phyloP scores from a whole-genome alignment of 1,139 yeast species.

The Yamadazyma dushanensis region DNA sequence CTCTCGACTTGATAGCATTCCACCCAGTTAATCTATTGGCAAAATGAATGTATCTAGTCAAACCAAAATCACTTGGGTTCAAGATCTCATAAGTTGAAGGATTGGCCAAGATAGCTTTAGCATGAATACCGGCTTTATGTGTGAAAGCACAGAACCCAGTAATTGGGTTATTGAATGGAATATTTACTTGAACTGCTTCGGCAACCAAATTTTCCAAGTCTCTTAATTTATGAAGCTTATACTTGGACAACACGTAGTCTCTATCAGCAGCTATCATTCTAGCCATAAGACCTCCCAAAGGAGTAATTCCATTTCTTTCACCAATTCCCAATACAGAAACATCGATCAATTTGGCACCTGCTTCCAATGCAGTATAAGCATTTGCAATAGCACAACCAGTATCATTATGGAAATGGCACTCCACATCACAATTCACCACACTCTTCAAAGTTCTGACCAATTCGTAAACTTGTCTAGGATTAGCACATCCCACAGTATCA shows the following conservation, averaged over 20 bases:
- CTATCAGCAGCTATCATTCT: constrained; percentile 99
- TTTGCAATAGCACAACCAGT: constrained; percentile 99
- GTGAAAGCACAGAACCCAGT: constrained; percentile 99
- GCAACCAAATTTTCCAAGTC: constrained; percentile 96
- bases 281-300: constrained; percentile 97
- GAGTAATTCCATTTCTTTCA: constrained; percentile 98
- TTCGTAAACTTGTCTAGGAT: constrained; percentile 98
- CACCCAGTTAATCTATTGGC: constrained; percentile 98
- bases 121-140: constrained; percentile 99
- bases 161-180: constrained; percentile 98
- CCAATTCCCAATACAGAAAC: constrained; percentile 97
- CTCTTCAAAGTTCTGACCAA: constrained; percentile 89
- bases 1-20: constrained; percentile 98
- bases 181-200: constrained; percentile 93
- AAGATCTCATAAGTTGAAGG: constrained; percentile 97
- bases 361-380: constrained; percentile 97
- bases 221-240: constrained; percentile 93
- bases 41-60: constrained; percentile 92
- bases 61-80: constrained; percentile 92
- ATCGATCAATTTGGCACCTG: constrained; percentile 94
- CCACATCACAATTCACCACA: constrained; percentile 95
- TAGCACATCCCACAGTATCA: constrained; percentile 98
- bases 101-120: constrained; percentile 97
- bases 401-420: constrained; percentile 98
- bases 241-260: constrained; percentile 91